Conservation (phyloP, 805 yeast species). For the Groenewaldozyma tartarivorans region DNA sequence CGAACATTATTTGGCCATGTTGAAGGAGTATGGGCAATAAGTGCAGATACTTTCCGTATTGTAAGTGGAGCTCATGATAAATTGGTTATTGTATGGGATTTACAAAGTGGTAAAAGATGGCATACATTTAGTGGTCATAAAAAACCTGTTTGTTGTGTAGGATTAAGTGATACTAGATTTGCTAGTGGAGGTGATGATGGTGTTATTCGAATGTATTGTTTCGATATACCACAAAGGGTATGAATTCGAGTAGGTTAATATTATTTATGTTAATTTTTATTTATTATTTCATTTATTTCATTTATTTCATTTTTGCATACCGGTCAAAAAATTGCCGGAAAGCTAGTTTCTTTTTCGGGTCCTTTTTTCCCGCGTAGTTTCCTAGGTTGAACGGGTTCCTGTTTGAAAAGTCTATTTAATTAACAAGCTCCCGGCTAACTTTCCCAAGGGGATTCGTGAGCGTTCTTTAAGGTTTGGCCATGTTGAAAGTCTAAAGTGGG, state of each 20-base stretch:
- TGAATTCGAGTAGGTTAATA: background rate
- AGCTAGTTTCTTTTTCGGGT: no score
- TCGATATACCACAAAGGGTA: no score
- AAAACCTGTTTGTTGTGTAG: constrained; percentile 53
- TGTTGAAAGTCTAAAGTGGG: no score
- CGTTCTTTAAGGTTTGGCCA: no score
- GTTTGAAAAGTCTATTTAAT: no score
- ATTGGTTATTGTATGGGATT: constrained; percentile 86
- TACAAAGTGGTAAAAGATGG: constrained; percentile 88
- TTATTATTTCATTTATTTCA: constrained; percentile 1
- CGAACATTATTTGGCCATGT: constrained; percentile 96
- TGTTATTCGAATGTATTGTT: constrained; percentile 71
- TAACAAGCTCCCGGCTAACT: no score
- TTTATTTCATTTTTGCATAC: no score
- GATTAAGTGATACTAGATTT: constrained; percentile 78
- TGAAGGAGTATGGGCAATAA: constrained; percentile 96
- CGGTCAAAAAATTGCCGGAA: no score
- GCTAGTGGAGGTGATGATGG: constrained; percentile 90
- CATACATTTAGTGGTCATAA: constrained; percentile 78
- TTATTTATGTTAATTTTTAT: constrained; percentile 1
- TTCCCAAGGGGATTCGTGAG: no score
- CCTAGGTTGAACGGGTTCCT: no score
- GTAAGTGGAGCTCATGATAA: constrained; percentile 93
- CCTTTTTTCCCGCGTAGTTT: no score
- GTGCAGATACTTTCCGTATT: constrained; percentile 91